A percentile compares a stretch with the other conserved stretches of the same genome.
Conservation (phyloP, 805 yeast species). For the Kurtzmaniella fragi region DNA sequence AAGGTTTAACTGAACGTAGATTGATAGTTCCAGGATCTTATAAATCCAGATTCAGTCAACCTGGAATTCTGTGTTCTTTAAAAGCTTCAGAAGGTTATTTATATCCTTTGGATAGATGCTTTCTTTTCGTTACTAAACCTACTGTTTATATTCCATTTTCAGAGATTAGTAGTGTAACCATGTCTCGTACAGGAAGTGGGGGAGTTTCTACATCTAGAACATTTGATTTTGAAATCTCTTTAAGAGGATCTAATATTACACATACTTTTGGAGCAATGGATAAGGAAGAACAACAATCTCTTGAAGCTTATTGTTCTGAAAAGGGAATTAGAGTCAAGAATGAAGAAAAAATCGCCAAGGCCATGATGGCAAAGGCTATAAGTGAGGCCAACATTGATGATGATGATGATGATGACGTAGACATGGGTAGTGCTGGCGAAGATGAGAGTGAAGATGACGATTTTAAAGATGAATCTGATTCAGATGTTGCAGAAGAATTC, state of each 20-base stretch:
- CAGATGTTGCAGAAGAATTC: slow-evolving; percentile 80
- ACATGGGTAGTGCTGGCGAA: slow-evolving; percentile 70
- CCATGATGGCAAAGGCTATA: slow-evolving; percentile 71
- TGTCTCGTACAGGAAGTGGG: slow-evolving; percentile 81
- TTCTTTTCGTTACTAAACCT: slow-evolving; percentile 89
- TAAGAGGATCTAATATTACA: slow-evolving; percentile 60
- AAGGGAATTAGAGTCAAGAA: slow-evolving; percentile 79
- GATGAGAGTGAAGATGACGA: slow-evolving; percentile 80
- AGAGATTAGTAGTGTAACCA: slow-evolving; percentile 70
- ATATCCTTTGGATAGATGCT: slow-evolving; percentile 87
- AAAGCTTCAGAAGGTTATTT: slow-evolving; percentile 94
- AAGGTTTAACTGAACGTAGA: slow-evolving; percentile 85
- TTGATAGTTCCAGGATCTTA: slow-evolving; percentile 81
- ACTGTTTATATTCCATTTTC: slow-evolving; percentile 85
- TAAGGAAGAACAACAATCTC: slow-evolving; percentile 78
- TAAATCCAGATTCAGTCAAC: slow-evolving; percentile 68
- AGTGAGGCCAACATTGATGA: slow-evolving; percentile 55
- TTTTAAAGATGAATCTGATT: slow-evolving; percentile 58
- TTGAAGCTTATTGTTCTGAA: slow-evolving; percentile 71
- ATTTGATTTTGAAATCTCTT: slow-evolving; percentile 79
- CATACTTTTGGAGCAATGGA: slow-evolving; percentile 86
- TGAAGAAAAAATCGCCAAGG: slow-evolving; percentile 85
- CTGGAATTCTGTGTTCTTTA: slow-evolving; percentile 86
- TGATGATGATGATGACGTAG: slow-evolving; percentile 43
- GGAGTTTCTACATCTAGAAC: slow-evolving; percentile 79